Evolutionary conservation across 2,329 filamentous ascomycete genomes (phyloP), one percentile per base, ranked within the genome.

Genomic region (Davidsoniella neocaledoniae): DNA sequence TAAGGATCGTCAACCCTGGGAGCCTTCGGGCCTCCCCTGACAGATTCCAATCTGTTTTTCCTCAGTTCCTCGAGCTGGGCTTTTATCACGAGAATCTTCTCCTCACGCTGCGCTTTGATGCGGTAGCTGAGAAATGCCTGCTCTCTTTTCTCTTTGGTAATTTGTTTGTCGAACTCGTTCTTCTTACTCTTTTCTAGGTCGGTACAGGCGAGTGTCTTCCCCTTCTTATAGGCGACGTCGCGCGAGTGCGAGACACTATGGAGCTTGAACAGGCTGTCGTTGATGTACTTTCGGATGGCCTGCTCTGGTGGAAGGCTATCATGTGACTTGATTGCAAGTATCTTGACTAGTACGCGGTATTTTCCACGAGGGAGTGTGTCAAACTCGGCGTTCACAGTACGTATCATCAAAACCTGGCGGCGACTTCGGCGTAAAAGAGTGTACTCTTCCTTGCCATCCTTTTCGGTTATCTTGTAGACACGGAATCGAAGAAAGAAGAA

Each of bases 401-500:
- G 40, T 25, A 12, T 21, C 40, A 43, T 43, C 5, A 43, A 6
- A 43, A 25, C 14, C 9, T 43, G 29, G 29, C 29, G 29, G 29
- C 29, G 29, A 12, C 29, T 33, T 33, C 29, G 29, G 29, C 29
- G 12, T 5, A 33, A 33, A 33, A 33, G 29, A 9, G 8, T 33
- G 29, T 33, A 33, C 29, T 12, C 3, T 9, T 9, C 6, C 8
- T 4, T 9, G 12, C 12, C 29, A 12, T 33, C 29, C 29, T 12
- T 12, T 12, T 10, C 8, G 8, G 29, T 12, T 33, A 33, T 12
- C 29, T 33, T 5, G 12, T 14, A 43, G 19, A 43, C 40, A 8
- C 25, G 40, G 16, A 43, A 43, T 43, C 40, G 40, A 14, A 43
- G 25, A 14, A 43, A 43, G 59, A 70, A 73, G 25, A 53, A 59